Evolutionary conservation across 805 yeast genomes (phyloP).

Genomic region (Wickerhamiella kurtzmanii): DNA sequence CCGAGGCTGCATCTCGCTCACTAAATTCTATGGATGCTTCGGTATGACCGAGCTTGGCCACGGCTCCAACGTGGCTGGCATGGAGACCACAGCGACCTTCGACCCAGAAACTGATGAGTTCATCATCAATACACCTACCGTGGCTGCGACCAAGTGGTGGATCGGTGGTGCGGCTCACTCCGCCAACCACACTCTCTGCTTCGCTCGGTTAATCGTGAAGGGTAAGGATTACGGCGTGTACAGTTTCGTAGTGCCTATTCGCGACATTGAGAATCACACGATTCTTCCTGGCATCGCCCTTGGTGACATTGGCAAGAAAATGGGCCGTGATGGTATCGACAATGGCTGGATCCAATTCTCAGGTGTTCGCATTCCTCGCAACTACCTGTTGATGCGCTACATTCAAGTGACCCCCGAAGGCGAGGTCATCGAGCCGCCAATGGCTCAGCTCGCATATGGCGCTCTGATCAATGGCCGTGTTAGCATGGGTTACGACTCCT

Average conservation of each 20-base stretch:
- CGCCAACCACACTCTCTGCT: constrained; percentile 63
- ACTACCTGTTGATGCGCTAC: constrained; percentile 61
- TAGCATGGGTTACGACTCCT: constrained; percentile 71
- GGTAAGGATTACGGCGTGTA: constrained; percentile 78
- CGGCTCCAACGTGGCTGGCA: constrained; percentile 77
- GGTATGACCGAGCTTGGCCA: constrained; percentile 81
- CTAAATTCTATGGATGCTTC: constrained; percentile 54
- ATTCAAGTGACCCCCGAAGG: constrained; percentile 50
- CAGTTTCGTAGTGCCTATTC: constrained; percentile 70
- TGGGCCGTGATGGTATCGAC: constrained; percentile 86
- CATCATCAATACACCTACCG: constrained; percentile 62
- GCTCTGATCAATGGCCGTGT: constrained; percentile 75
- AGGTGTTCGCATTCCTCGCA: constrained; percentile 62
- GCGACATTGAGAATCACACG: constrained; percentile 50
- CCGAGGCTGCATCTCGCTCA: constrained; percentile 20
- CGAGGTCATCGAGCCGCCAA: constrained; percentile 55
- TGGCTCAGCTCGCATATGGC: constrained; percentile 70
- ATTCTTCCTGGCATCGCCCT: constrained; percentile 58
- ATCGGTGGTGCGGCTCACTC: constrained; percentile 91
- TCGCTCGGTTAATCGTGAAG: constrained; percentile 61
- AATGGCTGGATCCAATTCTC: constrained; percentile 88
- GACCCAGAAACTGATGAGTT: constrained; percentile 48
- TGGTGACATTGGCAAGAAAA: constrained; percentile 81
- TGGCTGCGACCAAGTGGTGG: constrained; percentile 92
- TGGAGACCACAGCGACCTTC: constrained; percentile 72